phyloP scores from a whole-genome alignment of 352 stramenopile species.

The Globisporangium cederbergense region DNA sequence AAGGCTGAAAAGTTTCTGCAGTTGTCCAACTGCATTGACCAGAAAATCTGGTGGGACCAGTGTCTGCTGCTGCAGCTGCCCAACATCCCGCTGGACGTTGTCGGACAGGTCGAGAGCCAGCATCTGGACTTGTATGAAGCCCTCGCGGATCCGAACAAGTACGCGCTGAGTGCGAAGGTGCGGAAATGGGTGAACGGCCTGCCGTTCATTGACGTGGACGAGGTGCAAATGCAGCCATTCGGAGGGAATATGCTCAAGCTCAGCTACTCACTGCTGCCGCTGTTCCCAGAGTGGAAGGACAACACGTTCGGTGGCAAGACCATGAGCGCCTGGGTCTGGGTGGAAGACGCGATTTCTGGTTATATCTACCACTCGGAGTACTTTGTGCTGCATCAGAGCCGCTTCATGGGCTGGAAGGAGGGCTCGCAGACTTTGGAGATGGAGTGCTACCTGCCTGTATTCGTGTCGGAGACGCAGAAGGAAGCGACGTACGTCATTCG shows the following conservation, averaged over 20 bases:
- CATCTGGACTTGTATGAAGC: slow-evolving; percentile 66
- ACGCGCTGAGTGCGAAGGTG: slow-evolving; percentile 51
- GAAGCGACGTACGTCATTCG: slow-evolving; percentile 91
- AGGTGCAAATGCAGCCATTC: slow-evolving; percentile 92
- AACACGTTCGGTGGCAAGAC: slow-evolving; percentile 48
- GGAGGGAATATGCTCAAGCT: slow-evolving; percentile 93
- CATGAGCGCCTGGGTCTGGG: slow-evolving; percentile 95
- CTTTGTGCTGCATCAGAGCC: slow-evolving; percentile 80
- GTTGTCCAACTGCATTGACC: slow-evolving; percentile 97
- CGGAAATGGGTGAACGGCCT: slow-evolving; percentile 64
- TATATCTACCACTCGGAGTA: slow-evolving; percentile 94
- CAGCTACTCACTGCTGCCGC: slow-evolving; percentile 68
- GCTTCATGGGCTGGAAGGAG: slow-evolving; percentile 66
- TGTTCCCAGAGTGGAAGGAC: slow-evolving; percentile 77
- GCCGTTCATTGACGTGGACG: slow-evolving; percentile 64
- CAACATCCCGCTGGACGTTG: slow-evolving; percentile 82
- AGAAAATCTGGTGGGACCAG: slow-evolving; percentile 97
- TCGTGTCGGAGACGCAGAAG: slow-evolving; percentile 88
- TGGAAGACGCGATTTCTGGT: slow-evolving; percentile 93
- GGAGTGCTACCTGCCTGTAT: slow-evolving; percentile 96
- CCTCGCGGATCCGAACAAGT: slow-evolving; percentile 33
- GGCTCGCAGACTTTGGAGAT: slow-evolving; percentile 74
- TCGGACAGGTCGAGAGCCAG: slow-evolving; percentile 82
- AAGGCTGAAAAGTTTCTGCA: slow-evolving; percentile 93
- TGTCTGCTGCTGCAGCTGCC: slow-evolving; percentile 93